Evolutionary conservation across 2,329 filamentous ascomycete genomes (phyloP).

Genomic region (Penicillium sp.): DNA sequence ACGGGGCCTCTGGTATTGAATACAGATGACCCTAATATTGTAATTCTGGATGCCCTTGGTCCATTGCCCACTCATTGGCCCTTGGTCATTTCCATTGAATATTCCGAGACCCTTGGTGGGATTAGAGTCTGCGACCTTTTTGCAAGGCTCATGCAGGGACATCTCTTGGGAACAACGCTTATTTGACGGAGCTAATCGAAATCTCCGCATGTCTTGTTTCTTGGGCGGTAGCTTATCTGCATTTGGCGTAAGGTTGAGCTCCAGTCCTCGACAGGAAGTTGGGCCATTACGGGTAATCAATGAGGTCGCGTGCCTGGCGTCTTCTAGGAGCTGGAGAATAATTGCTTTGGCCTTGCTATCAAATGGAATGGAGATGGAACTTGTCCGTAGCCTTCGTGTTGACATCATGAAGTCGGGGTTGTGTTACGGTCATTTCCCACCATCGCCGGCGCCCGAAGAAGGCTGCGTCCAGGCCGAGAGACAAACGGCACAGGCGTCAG

Average conservation of each 20-base stretch:
- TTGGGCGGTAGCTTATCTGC: not conserved
- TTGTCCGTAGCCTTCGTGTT: no score
- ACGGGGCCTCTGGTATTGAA: no score
- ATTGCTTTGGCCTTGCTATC: no score
- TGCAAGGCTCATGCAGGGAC: constrained; percentile 4
- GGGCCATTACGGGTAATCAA: not conserved
- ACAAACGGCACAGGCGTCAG: no score
- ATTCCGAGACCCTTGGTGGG: not conserved
- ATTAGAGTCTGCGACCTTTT: not conserved
- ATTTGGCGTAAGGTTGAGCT: not conserved
- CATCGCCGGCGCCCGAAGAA: no score
- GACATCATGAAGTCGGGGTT: no score
- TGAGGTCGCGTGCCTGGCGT: not conserved
- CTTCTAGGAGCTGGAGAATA: not conserved
- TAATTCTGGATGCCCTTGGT: not conserved
- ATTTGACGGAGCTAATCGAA: constrained; percentile 13
- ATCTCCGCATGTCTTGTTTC: constrained; percentile 1
- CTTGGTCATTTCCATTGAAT: no score
- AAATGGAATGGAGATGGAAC: no score
- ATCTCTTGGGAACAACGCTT: not conserved
- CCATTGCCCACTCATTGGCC: not conserved
- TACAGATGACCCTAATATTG: no score
- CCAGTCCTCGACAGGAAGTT: not conserved
- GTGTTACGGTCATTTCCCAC: no score
- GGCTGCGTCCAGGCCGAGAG: no score